Evolutionary conservation across 2,329 filamentous ascomycete species (phyloP).

Genomic region (Alternaria conjuncta): DNA sequence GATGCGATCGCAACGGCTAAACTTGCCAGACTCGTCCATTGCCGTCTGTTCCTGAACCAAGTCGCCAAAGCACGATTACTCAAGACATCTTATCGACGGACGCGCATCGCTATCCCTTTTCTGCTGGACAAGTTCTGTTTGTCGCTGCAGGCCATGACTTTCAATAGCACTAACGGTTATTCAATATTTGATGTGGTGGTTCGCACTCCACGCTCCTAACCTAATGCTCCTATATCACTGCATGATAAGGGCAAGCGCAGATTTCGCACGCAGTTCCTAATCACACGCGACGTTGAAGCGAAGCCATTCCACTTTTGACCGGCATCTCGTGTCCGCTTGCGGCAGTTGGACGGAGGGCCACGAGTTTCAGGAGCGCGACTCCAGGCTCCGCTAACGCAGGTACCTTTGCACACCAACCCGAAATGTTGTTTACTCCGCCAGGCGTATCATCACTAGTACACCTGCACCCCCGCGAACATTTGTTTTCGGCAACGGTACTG

Average conservation of each 20-base stretch:
- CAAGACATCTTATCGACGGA: slow-evolving; percentile 4
- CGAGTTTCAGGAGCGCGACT: slow-evolving; percentile 42
- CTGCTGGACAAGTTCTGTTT: slow-evolving; percentile 9
- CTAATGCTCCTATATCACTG: slow-evolving; percentile 22
- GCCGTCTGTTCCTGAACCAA: slow-evolving; percentile 8
- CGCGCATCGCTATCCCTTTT: slow-evolving; percentile 12
- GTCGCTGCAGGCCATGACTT: slow-evolving; percentile 28
- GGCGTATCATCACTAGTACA: slow-evolving; percentile 26
- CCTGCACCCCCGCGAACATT: slow-evolving; percentile 17
- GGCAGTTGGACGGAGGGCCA: slow-evolving; percentile 29
- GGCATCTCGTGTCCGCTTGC: slow-evolving; percentile 31
- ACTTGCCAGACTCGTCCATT: slow-evolving; percentile 22
- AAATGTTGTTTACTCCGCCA: slow-evolving; percentile 43
- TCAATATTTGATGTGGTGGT: slow-evolving; percentile 14
- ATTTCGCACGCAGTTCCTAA: slow-evolving; percentile 13
- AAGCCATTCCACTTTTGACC: slow-evolving; percentile 27
- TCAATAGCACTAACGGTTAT: slow-evolving; percentile 18
- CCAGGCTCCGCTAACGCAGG: slow-evolving; percentile 45
- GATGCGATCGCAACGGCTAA: slow-evolving; percentile 28
- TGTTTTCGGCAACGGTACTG: slow-evolving; percentile 42
- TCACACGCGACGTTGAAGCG: slow-evolving; percentile 26
- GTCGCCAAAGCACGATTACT: slow-evolving; percentile 14
- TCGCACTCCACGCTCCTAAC: slow-evolving; percentile 24
- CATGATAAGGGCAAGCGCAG: slow-evolving; percentile 20
- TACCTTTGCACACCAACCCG: slow-evolving; percentile 39